Conservation (phyloP, 2,329 filamentous ascomycete species). For the Leptographium procerum region DNA sequence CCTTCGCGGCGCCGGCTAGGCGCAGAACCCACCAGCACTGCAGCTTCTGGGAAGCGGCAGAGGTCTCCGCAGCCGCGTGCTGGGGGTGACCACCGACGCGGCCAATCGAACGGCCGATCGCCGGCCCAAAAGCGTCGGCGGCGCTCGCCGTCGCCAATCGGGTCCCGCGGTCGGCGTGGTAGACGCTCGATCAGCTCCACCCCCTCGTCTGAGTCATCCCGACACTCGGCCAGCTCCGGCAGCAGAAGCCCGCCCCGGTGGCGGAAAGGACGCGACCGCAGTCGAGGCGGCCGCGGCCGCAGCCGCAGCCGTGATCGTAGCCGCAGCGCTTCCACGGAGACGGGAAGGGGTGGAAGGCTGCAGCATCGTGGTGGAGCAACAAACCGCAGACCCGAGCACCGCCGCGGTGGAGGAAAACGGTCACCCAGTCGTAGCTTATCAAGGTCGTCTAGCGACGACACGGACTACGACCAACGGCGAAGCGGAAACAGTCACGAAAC, state of each 20-base stretch:
- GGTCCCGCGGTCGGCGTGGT: conserved; percentile 30
- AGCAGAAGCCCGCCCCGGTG: not conserved
- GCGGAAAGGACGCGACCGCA: conserved; percentile 13
- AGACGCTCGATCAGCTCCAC: conserved; percentile 24
- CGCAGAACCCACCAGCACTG: not conserved
- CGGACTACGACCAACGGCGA: not conserved
- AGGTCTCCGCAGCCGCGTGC: not conserved
- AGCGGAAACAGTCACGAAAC: not conserved
- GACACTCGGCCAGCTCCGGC: conserved; percentile 20
- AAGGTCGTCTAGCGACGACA: not conserved
- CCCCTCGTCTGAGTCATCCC: conserved; percentile 25
- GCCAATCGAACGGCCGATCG: conserved; percentile 25
- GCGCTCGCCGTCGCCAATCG: conserved; percentile 36
- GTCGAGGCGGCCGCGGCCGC: conserved; percentile 13
- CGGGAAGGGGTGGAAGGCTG: not conserved
- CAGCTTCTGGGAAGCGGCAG: not conserved
- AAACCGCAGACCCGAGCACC: not conserved
- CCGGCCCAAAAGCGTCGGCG: conserved; percentile 38
- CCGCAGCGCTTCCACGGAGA: conserved; percentile 13
- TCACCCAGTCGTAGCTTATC: not conserved
- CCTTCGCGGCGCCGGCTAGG: not conserved
- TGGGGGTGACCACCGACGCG: conserved; percentile 18
- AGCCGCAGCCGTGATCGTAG: conserved; percentile 10
- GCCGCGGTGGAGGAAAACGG: not conserved
- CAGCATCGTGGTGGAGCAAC: not conserved